phyloP scores from a whole-genome alignment of 495 filamentous ascomycete species.

The Hypoxylon lenormandii region DNA sequence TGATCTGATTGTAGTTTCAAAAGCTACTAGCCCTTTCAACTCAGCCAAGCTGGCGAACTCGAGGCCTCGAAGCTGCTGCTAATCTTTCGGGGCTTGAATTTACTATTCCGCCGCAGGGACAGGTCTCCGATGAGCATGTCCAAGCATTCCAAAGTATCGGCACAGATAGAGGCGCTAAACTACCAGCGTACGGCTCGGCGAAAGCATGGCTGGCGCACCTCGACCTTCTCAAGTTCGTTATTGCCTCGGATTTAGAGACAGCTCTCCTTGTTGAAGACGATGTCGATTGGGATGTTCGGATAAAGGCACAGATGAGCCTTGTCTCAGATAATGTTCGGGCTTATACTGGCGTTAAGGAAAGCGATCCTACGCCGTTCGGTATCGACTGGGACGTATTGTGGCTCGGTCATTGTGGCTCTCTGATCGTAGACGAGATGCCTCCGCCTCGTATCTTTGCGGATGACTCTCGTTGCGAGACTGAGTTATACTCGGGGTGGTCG shows the following conservation, averaged over 20 bases:
- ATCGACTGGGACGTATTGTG: slow-evolving; percentile 63
- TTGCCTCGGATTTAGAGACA: slow-evolving; percentile 58
- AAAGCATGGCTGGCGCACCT: slow-evolving; percentile 52
- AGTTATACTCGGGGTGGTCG: slow-evolving; percentile 39
- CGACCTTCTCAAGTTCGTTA: slow-evolving; percentile 53
- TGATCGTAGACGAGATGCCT: slow-evolving; percentile 37
- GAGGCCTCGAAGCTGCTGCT: slow-evolving; percentile 45
- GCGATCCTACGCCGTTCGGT: slow-evolving; percentile 56
- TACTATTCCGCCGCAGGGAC: slow-evolving; percentile 35
- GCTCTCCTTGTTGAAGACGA: slow-evolving; percentile 65
- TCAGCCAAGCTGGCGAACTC: slow-evolving; percentile 42
- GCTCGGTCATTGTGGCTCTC: slow-evolving; percentile 61
- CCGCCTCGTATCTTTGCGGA: slow-evolving; percentile 23
- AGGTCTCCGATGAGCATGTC: slow-evolving; percentile 32
- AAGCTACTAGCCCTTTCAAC: slow-evolving; percentile 44
- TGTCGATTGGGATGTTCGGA: slow-evolving; percentile 61
- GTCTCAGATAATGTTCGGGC: slow-evolving; percentile 53
- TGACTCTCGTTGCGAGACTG: slow-evolving; percentile 35
- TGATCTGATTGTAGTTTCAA: slow-evolving; percentile 36
- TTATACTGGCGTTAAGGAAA: slow-evolving; percentile 26
- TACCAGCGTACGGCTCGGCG: slow-evolving; percentile 26
- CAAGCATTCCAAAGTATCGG: slow-evolving; percentile 31
- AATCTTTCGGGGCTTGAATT: slow-evolving; percentile 36
- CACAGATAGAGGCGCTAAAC: slow-evolving; percentile 8
- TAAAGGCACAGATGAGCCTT: slow-evolving; percentile 56